A percentile compares a stretch with the other conserved stretches of the same genome.
phyloP scores from a whole-genome alignment of 1,284 basidiomycete species.

The Erythrobasidium hasegawianum region DNA sequence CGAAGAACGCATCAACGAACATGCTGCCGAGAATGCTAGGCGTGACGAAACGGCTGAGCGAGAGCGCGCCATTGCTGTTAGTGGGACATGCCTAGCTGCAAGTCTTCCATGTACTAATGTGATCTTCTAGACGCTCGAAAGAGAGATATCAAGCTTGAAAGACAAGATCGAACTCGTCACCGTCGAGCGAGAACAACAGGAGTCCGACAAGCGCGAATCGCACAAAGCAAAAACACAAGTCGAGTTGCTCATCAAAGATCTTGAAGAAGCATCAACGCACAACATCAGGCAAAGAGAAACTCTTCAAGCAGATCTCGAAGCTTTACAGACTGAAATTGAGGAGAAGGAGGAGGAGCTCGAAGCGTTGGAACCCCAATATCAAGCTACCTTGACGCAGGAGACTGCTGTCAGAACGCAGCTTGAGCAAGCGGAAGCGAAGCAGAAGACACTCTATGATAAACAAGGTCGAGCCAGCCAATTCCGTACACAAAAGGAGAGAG shows the following conservation, averaged over 20 bases:
- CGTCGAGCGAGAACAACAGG: slow-evolving; percentile 57
- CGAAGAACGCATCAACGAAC: slow-evolving; percentile 71
- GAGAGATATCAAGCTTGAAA: slow-evolving; percentile 65
- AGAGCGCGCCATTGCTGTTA: slow-evolving; percentile 75
- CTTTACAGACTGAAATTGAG: slow-evolving; percentile 60
- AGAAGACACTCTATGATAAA: slow-evolving; percentile 75
- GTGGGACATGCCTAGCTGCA: slow-evolving; percentile 41
- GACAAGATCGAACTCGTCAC: slow-evolving; percentile 67
- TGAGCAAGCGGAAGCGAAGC: slow-evolving; percentile 65
- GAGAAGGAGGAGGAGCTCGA: slow-evolving; percentile 63
- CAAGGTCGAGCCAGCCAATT: slow-evolving; percentile 82
- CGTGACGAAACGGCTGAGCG: slow-evolving; percentile 75
- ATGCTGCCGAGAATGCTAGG: slow-evolving; percentile 69
- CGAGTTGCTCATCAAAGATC: slow-evolving; percentile 75
- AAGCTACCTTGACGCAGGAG: slow-evolving; percentile 47
- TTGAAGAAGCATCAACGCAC: slow-evolving; percentile 57
- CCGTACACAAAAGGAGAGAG: slow-evolving; percentile 74
- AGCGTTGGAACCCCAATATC: slow-evolving; percentile 64
- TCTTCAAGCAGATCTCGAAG: slow-evolving; percentile 65
- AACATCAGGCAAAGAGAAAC: slow-evolving; percentile 47
- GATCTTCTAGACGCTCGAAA: slow-evolving; percentile 62
- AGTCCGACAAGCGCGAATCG: slow-evolving; percentile 41
- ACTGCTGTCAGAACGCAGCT: slow-evolving; percentile 51
- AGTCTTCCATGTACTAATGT: background rate
- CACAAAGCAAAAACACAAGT: slow-evolving; percentile 60